phyloP scores from a whole-genome alignment of 805 yeast species.

The Hanseniaspora pseudoguilliermondii region DNA sequence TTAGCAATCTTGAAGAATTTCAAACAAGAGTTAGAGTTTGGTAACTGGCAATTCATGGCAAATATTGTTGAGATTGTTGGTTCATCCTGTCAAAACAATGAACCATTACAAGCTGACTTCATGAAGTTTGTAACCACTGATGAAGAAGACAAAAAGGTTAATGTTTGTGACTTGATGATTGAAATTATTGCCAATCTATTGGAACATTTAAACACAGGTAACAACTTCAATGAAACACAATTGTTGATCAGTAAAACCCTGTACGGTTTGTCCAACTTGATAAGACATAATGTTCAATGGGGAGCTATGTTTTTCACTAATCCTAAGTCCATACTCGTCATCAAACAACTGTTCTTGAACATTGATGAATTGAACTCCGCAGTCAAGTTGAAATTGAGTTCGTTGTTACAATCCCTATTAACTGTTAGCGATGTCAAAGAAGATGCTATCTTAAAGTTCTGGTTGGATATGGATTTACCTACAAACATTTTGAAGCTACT shows the following conservation, averaged over 20 bases:
- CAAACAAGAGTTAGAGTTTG: slow-evolving; percentile 34
- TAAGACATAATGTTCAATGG: slow-evolving; percentile 54
- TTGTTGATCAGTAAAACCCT: slow-evolving; percentile 48
- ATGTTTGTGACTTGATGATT: slow-evolving; percentile 7
- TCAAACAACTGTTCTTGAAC: slow-evolving; percentile 40
- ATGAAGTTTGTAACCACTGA: slow-evolving; percentile 39
- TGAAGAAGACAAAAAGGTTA: slow-evolving; percentile 6
- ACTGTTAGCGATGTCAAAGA: slow-evolving; percentile 38
- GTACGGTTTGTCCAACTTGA: slow-evolving; percentile 61
- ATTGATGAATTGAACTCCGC: slow-evolving; percentile 16
- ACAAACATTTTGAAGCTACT: background rate
- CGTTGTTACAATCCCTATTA: slow-evolving; percentile 46
- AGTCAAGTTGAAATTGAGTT: slow-evolving; percentile 36
- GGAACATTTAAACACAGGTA: background rate
- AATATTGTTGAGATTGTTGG: slow-evolving; percentile 44
- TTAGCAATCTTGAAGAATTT: slow-evolving; percentile 3
- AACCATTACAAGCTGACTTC: slow-evolving; percentile 57
- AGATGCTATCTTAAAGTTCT: slow-evolving; percentile 16
- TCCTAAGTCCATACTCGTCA: slow-evolving; percentile 33
- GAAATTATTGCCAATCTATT: background rate
- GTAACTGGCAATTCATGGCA: slow-evolving; percentile 77
- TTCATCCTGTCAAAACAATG: slow-evolving; percentile 67
- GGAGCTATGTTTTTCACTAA: slow-evolving; percentile 40
- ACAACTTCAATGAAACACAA: background rate
- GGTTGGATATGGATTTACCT: background rate